A percentile compares a stretch with the other conserved stretches of the same genome.
These are phyloP conservation scores for Cercospora sp. DNA, from an alignment of 2,329 filamentous ascomycete species.

Conservation along the genomic window DNA sequence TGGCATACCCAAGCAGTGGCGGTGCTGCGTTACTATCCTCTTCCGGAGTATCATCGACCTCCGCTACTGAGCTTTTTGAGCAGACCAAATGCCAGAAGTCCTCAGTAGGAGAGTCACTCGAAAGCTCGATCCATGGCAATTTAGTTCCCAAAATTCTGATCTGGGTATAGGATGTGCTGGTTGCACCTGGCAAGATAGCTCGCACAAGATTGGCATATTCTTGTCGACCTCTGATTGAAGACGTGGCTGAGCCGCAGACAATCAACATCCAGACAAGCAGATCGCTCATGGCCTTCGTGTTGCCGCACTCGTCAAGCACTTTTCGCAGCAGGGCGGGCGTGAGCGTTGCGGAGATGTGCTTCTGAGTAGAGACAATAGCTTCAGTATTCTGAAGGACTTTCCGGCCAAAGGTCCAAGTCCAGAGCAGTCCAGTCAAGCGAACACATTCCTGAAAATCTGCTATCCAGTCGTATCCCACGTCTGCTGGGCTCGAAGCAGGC, in stretches of 20 bases:
- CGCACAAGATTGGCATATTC: slow-evolving; percentile 18
- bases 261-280: slow-evolving; percentile 23
- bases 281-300: slow-evolving; percentile 9
- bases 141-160: slow-evolving; percentile 15
- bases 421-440: slow-evolving; percentile 16
- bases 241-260: slow-evolving; percentile 18
- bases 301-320: slow-evolving; percentile 1
- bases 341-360: slow-evolving; percentile 13
- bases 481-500: slow-evolving; percentile 12
- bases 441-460: slow-evolving; percentile 20
- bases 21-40: not conserved
- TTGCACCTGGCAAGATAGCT: slow-evolving; percentile 6
- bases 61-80: not conserved
- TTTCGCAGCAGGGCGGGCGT: slow-evolving; percentile 10
- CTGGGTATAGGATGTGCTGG: not conserved
- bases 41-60: slow-evolving; percentile 1
- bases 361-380: slow-evolving; percentile 15
- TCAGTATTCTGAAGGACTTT: slow-evolving; percentile 17
- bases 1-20: slow-evolving; percentile 3
- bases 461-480: slow-evolving; percentile 14
- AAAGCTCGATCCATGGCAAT: slow-evolving; percentile 22
- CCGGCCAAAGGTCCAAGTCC: slow-evolving; percentile 23
- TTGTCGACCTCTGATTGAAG: not conserved
- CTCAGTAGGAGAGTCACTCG: slow-evolving; percentile 8
- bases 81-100: slow-evolving; percentile 19